Evolutionary conservation across 495 filamentous ascomycete genomes (phyloP), one percentile per base, ranked within the genome.

Genomic region (Daldinia vernicosa): DNA sequence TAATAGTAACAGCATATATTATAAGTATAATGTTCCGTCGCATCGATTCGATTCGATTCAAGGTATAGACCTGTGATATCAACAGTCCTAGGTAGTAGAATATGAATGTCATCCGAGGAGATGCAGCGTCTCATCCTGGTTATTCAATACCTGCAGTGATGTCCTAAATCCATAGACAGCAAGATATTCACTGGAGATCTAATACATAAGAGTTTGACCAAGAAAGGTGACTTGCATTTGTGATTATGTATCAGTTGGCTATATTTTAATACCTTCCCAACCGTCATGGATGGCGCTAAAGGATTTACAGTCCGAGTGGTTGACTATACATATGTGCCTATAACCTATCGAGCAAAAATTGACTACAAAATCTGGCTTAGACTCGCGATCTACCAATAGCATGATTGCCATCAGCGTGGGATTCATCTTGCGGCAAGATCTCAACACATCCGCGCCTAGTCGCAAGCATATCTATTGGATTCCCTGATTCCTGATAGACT

Each of bases 381-480:
- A 47, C 43, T 24, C 43, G 43, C 43, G 5, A 24, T 47, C 43
- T 24, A 47, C 43, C 43, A 47, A 47, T 47, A 12, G 19, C 4
- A 24, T 24, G 4, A 4, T 24, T 11, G 17, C 1, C 19, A 12
- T 22, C 43, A 24, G 43, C 7, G 43, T 47, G 8, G 19, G 7
- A 47, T 47, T 47, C 43, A 47, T 47, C 43, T 47, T 47, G 43
- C 43, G 19, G 19, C 22, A 24, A 47, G 43, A 47, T 47, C 19
- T 47, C 19, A 3, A 24, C 19, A 47, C 19, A 9, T 5, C 43
- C 19, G 43, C 17, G 17, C 19, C 4, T 47, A 47, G 19, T 47
- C 9, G 11, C 8, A 47, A 12, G 11, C 14, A 47, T 5, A 24
- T 24, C 8, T 47, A 47, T 47, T 22, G 43, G 7, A 47, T 24